phyloP scores from a whole-genome alignment of 148 eudicot species.

The Camellia granthamiana region DNA sequence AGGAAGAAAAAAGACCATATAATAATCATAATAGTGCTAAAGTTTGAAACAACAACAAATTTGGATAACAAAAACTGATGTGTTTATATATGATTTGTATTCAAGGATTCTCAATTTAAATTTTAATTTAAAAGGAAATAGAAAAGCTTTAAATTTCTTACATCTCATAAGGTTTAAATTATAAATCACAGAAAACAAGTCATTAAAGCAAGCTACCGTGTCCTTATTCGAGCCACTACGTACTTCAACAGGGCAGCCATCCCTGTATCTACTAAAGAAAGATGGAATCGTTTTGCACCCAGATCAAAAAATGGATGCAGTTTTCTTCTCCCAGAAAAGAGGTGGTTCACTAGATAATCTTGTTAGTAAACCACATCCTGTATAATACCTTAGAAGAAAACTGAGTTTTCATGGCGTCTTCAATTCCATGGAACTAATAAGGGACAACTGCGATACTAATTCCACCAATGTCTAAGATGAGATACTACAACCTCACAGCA shows the following conservation, averaged over 20 bases:
- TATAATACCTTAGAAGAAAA: background rate
- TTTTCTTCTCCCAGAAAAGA: background rate
- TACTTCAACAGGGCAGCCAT: too few relatives aligned
- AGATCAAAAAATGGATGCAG: background rate
- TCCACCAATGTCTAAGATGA: background rate
- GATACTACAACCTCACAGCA: background rate
- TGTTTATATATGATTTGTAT: background rate
- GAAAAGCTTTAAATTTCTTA: background rate
- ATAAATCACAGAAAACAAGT: too few relatives aligned
- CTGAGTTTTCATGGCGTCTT: background rate
- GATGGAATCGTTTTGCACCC: too few relatives aligned
- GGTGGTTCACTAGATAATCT: background rate
- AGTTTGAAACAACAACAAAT: background rate
- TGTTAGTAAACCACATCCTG: background rate
- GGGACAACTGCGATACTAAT: background rate
- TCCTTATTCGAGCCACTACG: too few relatives aligned
- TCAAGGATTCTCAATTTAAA: background rate
- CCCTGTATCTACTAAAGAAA: too few relatives aligned
- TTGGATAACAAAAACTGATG: background rate
- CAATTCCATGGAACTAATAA: background rate
- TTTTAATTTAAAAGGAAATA: background rate
- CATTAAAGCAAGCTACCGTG: too few relatives aligned
- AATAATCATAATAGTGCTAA: background rate
- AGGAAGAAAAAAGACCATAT: background rate
- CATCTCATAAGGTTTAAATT: too few relatives aligned